Evolutionary conservation across 768 basidiomycete genomes (phyloP), one percentile per base, ranked within the genome.

Genomic region (Cystoderma amianthinum): DNA sequence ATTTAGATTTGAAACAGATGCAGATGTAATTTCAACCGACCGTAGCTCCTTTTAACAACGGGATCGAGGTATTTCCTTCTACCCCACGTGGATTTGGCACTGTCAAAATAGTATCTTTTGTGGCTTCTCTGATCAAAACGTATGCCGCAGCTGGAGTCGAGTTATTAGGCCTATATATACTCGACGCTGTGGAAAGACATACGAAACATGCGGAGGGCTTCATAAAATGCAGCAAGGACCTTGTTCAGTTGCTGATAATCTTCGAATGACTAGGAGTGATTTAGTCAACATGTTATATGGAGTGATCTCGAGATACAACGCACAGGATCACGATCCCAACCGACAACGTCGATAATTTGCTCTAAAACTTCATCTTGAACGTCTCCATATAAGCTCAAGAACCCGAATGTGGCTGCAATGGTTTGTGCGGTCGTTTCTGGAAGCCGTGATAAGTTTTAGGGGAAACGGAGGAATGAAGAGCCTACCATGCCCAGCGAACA

Each of bases 151-250:
- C 39, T 40, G 22, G 25, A 7, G n/a, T 7, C 7, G 7, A 28
- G 25, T 7, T 28, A 7, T n/a, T 7, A n/a, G 7, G 7, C 25
- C 25, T n/a, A 28, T 28, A n/a, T 7, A 28, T 7, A 28, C 25
- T 28, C n/a, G 25, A n/a, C 7, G n/a, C n/a, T 7, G 7, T n/a
- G 7, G 23, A n/a, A 9, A 17, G 9, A 62, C 71, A 47, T 49
- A 74, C 71, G 71, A 53, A 68, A 69, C 55, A 74, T 48, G 21
- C 71, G 56, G 32, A 70, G 42, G n/a, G 65, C 60, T 49, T 73
- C 72, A 41, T 64, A 67, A 44, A 73, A 72, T 1, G 55, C 62
- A 13, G 67, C 64, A 21, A 66, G 56, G 13, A 72, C 69, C 43
- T 69, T 71, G 39, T 65, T 56, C 1, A 73, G 56, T 38, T 59